Percentiles rank a stretch among this genome's conserved stretches.
Evolutionary conservation across 1,139 yeast genomes (phyloP).

Genomic region (Yamadazyma diddensiae): DNA sequence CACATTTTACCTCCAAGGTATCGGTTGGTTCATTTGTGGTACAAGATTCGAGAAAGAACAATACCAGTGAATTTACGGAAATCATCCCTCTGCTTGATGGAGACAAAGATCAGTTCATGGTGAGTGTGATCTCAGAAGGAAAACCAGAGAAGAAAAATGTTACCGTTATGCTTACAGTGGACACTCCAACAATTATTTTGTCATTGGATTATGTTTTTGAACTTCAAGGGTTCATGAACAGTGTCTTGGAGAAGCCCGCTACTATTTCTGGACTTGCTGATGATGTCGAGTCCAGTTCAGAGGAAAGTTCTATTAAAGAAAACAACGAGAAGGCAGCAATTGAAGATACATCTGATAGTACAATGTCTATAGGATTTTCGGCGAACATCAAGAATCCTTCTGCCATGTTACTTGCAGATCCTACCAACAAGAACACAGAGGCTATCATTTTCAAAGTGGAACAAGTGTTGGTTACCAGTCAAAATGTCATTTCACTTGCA

Average conservation of each 20-base stretch:
- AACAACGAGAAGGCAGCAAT: background rate
- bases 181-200: conserved; percentile 74
- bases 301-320: background rate
- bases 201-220: conserved; percentile 87
- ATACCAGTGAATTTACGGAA: conserved; percentile 69
- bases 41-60: conserved; percentile 62
- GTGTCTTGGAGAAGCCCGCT: conserved; percentile 31
- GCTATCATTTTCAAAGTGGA: conserved; percentile 90
- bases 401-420: conserved; percentile 76
- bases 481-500: conserved; percentile 61
- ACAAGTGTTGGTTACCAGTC: conserved; percentile 70
- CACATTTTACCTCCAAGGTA: conserved; percentile 58
- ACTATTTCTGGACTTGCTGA: conserved; percentile 18
- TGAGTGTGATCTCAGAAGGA: conserved; percentile 46
- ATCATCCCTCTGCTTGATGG: conserved; percentile 71
- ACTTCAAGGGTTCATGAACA: conserved; percentile 58
- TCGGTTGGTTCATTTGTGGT: conserved; percentile 74
- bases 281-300: conserved; percentile 11
- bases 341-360: conserved; percentile 1
- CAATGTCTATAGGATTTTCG: conserved; percentile 46
- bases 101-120: conserved; percentile 69
- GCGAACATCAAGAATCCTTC: conserved; percentile 78
- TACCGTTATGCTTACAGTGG: conserved; percentile 61
- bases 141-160: conserved; percentile 39
- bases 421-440: conserved; percentile 65